These are phyloP conservation scores for Solanum sparsipilum DNA, from an alignment of 257 asterid species.

Conservation along the genomic window DNA sequence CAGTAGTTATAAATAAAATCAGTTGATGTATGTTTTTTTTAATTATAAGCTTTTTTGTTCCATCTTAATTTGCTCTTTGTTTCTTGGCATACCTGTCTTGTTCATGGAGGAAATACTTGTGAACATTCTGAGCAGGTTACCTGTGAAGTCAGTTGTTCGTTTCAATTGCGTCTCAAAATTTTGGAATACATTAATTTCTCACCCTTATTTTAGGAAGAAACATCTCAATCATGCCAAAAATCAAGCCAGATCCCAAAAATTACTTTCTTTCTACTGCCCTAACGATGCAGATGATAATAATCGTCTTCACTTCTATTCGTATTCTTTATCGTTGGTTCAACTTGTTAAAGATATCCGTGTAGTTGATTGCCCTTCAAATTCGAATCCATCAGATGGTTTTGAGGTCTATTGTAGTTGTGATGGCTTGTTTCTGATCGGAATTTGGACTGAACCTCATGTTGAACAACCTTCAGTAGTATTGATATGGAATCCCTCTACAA, in stretches of 20 bases:
- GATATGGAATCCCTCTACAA: no score
- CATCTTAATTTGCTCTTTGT: not conserved
- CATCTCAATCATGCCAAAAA: not conserved
- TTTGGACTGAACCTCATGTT: no score
- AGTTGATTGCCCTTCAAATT: no score
- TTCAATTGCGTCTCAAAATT: not conserved
- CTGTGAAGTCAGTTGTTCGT: not conserved
- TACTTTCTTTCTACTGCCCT: accelerated
- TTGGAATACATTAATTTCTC: not conserved
- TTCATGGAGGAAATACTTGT: not conserved
- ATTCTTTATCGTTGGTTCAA: not conserved
- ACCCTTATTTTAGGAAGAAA: not conserved
- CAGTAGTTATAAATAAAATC: not conserved
- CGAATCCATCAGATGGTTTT: accelerated
- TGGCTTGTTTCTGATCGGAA: no score
- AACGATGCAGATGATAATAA: no score
- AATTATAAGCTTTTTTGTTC: no score
- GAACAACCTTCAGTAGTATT: accelerated
- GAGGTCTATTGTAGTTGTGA: no score
- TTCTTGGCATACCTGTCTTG: not conserved
- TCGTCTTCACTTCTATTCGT: not conserved
- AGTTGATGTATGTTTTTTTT: not conserved
- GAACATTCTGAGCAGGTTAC: not conserved
- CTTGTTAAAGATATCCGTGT: not conserved
- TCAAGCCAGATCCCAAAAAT: not conserved